Evolutionary conservation across 2,329 filamentous ascomycete genomes (phyloP).

Genomic region (Botryotinia convoluta): DNA sequence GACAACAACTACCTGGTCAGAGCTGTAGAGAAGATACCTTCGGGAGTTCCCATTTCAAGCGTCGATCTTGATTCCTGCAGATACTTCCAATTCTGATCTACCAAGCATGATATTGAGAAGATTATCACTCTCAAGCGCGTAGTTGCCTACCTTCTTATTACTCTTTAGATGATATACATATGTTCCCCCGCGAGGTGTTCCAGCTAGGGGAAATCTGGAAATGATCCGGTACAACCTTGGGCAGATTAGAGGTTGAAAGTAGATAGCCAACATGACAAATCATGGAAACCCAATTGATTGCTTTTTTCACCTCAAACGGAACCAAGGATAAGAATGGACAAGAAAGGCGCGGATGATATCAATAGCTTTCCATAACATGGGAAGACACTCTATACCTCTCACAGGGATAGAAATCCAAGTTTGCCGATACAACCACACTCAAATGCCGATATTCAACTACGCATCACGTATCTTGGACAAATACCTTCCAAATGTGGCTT

Average conservation of each 20-base stretch:
- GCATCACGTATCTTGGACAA: neutral
- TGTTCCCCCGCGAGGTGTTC: neutral
- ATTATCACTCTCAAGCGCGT: neutral
- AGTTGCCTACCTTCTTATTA: neutral
- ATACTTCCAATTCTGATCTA: neutral
- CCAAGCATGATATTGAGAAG: neutral
- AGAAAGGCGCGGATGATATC: neutral
- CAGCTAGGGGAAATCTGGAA: neutral
- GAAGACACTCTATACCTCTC: neutral
- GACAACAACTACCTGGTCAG: neutral
- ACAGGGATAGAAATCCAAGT: neutral
- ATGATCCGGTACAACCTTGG: neutral
- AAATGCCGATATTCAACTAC: neutral
- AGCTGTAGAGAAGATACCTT: too few relatives aligned
- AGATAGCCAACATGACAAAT: neutral
- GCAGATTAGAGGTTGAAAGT: too few relatives aligned
- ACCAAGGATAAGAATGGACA: neutral
- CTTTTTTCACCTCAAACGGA: neutral
- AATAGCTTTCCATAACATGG: neutral
- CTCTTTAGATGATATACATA: neutral
- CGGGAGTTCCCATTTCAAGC: neutral
- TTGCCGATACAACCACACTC: neutral
- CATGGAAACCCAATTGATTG: neutral
- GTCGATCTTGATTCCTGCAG: neutral
- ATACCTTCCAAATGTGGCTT: neutral